Evolutionary conservation across 495 filamentous ascomycete species (phyloP), one percentile per base, ranked within the genome.

Genomic region (Amniculicola lignicola): DNA sequence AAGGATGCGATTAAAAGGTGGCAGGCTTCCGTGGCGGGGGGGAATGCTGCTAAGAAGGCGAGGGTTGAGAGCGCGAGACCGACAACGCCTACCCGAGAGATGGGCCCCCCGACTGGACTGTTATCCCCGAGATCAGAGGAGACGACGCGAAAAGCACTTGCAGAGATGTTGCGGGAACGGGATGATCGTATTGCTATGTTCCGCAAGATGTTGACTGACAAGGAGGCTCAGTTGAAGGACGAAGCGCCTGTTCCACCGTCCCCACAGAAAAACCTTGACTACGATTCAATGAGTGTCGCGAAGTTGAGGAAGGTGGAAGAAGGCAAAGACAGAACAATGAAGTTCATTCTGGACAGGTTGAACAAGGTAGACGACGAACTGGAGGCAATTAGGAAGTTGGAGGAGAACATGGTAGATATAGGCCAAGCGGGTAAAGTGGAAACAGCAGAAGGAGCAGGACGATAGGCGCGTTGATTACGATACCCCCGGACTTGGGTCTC

Each of bases 301-400:
- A 51, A 49, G 3, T 50, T 77, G 18, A 60, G 57, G 50, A 61
- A 54, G 43, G 44, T 75, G 1, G 73, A 76, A 41, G 70, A 66
- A 31, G 75, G 71, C 14, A 65, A 71, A 28, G 75, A 77, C 69
- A 67, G 66, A 15, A 75, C 67, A 2, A 70, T 76, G 52, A 59
- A 62, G 1, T 76, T 70, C 44, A 60, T 77, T 31, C 55, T 77
- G 16, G 67, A 67, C 35, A 48, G 73, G 33, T 73, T 77, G 31
- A 70, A 75, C 35, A 68, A 72, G 47, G 69, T 66, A 15, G 75
- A 77, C 41, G 45, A 53, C 19, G n/a, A 55, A 14, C 36, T 51
- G 33, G 44, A 49, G 28, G 15, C 50, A 2, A 5, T 60, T 5
- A 50, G 55, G 4, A 37, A 19, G 3, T 12, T 51, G 24, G 57